A percentile compares a stretch with the other conserved stretches of the same genome.
phyloP scores from a whole-genome alignment of 139 green algal species.

The Closterium sp. region DNA sequence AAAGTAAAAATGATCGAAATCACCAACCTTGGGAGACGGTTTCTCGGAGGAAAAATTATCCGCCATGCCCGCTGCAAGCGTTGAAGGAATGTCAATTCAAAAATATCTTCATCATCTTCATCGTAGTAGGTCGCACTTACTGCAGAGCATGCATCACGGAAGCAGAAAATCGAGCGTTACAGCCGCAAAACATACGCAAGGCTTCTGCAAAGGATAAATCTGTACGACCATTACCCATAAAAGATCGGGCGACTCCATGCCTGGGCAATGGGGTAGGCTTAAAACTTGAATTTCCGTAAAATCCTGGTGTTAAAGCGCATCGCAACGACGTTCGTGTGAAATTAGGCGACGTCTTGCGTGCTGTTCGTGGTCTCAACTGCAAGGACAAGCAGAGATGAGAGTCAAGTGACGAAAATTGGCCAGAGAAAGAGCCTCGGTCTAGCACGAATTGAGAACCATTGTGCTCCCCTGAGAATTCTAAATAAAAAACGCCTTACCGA shows the following conservation, averaged over 20 bases:
- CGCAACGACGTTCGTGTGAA: background rate
- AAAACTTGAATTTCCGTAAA: background rate
- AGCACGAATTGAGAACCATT: background rate
- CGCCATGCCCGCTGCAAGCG: constrained; percentile 10
- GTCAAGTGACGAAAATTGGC: background rate
- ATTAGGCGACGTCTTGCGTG: background rate
- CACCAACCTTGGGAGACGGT: background rate
- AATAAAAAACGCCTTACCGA: background rate
- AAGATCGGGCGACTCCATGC: background rate
- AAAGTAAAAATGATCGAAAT: too few relatives aligned
- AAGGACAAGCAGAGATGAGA: background rate
- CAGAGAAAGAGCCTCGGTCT: background rate
- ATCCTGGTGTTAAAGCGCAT: background rate
- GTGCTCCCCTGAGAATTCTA: too few relatives aligned
- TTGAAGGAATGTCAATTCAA: constrained; percentile 1
- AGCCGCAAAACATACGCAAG: background rate
- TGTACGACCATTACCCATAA: too few relatives aligned
- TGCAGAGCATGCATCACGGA: background rate
- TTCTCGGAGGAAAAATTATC: constrained; percentile 13
- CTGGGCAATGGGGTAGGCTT: background rate
- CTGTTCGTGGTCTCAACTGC: background rate
- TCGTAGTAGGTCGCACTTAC: background rate
- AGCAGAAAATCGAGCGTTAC: background rate
- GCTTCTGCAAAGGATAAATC: too few relatives aligned
- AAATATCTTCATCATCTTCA: constrained; percentile 18